Evolutionary conservation across 2,329 filamentous ascomycete species (phyloP).

Genomic region (Chlorencoelia australis): DNA sequence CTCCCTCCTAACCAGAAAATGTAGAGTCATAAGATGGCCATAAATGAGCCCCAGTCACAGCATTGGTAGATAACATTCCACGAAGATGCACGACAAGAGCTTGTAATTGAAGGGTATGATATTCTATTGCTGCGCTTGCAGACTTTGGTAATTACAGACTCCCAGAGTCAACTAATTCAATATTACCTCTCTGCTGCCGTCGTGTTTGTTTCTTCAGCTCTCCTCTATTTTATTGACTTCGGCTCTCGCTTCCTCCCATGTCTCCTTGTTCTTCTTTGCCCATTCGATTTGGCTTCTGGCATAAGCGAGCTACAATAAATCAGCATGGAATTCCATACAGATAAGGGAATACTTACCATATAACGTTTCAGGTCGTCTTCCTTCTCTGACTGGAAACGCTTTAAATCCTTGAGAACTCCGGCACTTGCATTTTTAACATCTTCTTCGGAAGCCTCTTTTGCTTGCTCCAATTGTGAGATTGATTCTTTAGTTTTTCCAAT

Average conservation of each 20-base stretch:
- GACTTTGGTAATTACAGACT: neutral
- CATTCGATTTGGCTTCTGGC: constrained; percentile 65
- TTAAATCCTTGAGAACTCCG: constrained; percentile 80
- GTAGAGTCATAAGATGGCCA: too few species aligned
- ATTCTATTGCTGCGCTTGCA: neutral
- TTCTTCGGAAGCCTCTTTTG: constrained; percentile 74
- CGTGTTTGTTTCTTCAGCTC: constrained; percentile 18
- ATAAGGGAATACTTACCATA: constrained; percentile 60
- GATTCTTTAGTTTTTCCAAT: constrained; percentile 94
- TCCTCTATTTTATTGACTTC: constrained; percentile 60
- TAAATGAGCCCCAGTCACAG: too few species aligned
- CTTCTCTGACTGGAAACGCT: constrained; percentile 89
- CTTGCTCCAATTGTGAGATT: constrained; percentile 78
- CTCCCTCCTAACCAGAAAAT: too few species aligned
- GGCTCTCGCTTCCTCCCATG: constrained; percentile 62
- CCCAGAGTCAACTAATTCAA: neutral
- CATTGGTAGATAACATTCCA: too few species aligned
- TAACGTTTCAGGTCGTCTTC: constrained; percentile 88
- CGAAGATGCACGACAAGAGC: too few species aligned
- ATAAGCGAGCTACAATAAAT: constrained; percentile 50
- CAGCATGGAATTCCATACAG: constrained; percentile 3
- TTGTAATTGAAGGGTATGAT: neutral
- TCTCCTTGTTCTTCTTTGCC: constrained; percentile 62
- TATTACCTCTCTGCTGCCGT: neutral
- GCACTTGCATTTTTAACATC: constrained; percentile 89